Conservation (phyloP, 176 grass and related monocot species). For the Juncus inflexus region DNA sequence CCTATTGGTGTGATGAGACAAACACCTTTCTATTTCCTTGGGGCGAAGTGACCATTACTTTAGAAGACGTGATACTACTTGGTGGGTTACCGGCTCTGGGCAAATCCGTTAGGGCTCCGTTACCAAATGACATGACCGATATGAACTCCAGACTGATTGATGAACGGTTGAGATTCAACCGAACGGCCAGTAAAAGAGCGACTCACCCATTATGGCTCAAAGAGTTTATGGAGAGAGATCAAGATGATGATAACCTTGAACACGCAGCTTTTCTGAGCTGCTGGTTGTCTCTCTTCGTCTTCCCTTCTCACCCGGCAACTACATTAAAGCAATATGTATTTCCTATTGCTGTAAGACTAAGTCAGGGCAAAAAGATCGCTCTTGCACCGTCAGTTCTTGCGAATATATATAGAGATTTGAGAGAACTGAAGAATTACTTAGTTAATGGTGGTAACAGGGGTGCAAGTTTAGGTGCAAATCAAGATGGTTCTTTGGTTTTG, state of each 20-base stretch:
- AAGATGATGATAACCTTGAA: constrained; percentile 10
- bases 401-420: constrained; percentile 38
- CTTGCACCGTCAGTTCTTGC: constrained; percentile 41
- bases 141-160: constrained; percentile 12
- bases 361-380: constrained; percentile 34
- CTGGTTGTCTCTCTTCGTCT: constrained; percentile 42
- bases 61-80: constrained; percentile 41
- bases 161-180: constrained; percentile 14
- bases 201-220: constrained; percentile 25
- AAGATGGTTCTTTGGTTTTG: neutral
- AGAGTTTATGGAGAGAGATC: constrained; percentile 20
- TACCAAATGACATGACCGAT: neutral
- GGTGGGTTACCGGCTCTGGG: constrained; percentile 31
- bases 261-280: constrained; percentile 45
- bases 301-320: constrained; percentile 16
- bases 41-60: constrained; percentile 48
- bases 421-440: constrained; percentile 20
- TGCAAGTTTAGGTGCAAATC: no score
- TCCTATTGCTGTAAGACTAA: constrained; percentile 29
- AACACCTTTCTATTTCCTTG: constrained; percentile 47
- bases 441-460: neutral
- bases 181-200: constrained; percentile 27
- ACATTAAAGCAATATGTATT: constrained; percentile 30
- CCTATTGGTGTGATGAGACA: constrained; percentile 39
- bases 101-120: constrained; percentile 15